phyloP scores from a whole-genome alignment of 2,329 filamentous ascomycete species.

The Fusarium liriodendri region DNA sequence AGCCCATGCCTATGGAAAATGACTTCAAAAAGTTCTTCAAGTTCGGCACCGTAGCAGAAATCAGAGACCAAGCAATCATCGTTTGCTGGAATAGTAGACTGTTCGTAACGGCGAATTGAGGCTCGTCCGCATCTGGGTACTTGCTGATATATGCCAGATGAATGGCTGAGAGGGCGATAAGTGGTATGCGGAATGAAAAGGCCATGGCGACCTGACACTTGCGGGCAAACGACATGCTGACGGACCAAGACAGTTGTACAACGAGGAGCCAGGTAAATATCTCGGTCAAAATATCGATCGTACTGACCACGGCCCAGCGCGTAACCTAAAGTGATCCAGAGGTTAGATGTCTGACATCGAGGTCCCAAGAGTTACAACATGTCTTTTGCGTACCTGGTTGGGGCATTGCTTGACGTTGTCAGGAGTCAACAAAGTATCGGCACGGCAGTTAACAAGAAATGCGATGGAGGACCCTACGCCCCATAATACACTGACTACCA shows the following conservation, averaged over 20 bases:
- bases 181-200: constrained; percentile 36
- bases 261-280: constrained; percentile 24
- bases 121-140: constrained; percentile 19
- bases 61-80: constrained; percentile 34
- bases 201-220: constrained; percentile 32
- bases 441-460: constrained; percentile 22
- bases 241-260: constrained; percentile 22
- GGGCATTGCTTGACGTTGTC: constrained; percentile 22
- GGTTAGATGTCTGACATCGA: not conserved
- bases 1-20: constrained; percentile 36
- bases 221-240: constrained; percentile 26
- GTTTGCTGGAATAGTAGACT: constrained; percentile 25
- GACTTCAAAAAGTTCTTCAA: constrained; percentile 39
- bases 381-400: constrained; percentile 20
- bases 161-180: constrained; percentile 29
- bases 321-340: not conserved
- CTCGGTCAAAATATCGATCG: constrained; percentile 26
- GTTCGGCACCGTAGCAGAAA: constrained; percentile 35
- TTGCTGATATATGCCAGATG: constrained; percentile 15
- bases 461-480: constrained; percentile 12
- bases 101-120: constrained; percentile 33
- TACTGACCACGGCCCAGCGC: constrained; percentile 24
- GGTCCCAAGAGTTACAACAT: fast-evolving
- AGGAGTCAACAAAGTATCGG: constrained; percentile 3
- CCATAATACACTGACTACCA: constrained; percentile 20